Percentiles rank a stretch among this genome's conserved stretches.
These are phyloP conservation scores for Neurospora tetrasperma DNA, from an alignment of 495 filamentous ascomycete species.

Conservation along the genomic window DNA sequence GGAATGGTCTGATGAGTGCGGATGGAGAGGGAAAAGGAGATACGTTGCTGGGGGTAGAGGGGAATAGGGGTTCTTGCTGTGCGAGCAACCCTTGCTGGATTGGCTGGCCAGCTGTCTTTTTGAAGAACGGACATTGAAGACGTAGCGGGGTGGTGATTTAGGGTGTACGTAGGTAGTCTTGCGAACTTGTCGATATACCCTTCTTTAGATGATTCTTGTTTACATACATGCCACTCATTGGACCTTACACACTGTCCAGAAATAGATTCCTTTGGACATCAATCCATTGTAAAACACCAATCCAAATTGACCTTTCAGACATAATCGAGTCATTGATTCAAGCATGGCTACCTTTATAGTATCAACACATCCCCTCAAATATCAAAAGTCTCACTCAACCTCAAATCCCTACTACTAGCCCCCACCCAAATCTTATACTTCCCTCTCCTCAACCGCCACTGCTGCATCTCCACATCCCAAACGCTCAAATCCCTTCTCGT, in stretches of 20 bases:
- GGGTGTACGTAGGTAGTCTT: neutral
- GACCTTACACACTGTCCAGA: neutral
- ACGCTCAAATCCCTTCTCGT: slow-evolving; percentile 56
- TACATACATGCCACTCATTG: neutral
- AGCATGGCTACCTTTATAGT: neutral
- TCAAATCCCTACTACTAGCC: slow-evolving; percentile 40
- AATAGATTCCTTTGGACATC: neutral
- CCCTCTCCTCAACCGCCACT: slow-evolving; percentile 61
- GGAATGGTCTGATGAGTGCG: neutral
- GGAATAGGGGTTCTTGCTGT: neutral
- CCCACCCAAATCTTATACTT: slow-evolving; percentile 35
- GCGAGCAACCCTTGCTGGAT: neutral
- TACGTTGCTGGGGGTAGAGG: neutral
- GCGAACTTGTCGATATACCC: neutral
- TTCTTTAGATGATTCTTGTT: neutral
- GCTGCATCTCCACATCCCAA: slow-evolving; percentile 71
- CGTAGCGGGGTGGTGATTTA: neutral
- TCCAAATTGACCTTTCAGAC: neutral
- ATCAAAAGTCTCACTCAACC: slow-evolving; percentile 6
- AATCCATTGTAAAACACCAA: neutral
- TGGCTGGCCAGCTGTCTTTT: neutral
- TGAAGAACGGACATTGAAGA: neutral
- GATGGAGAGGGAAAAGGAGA: neutral
- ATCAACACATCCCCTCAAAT: neutral
- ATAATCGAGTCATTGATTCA: neutral